Conservation (phyloP, 352 stramenopile species). For the Phytophthora citrophthora region DNA sequence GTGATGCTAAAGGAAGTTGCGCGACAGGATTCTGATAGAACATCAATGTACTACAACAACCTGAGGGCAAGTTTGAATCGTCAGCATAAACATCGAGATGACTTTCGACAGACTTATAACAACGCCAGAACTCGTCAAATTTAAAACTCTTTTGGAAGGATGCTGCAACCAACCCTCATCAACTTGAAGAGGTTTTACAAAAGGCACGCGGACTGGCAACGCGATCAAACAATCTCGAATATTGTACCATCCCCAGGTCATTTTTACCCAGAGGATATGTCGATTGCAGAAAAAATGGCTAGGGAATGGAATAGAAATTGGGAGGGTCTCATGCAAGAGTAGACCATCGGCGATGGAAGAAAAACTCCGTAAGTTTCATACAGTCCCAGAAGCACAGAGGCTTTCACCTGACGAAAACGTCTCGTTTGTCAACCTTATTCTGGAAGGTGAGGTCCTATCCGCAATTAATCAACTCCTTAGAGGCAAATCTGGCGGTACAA, state of each 20-base stretch:
- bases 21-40: not conserved
- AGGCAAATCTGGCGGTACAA: not conserved
- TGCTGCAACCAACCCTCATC: not conserved
- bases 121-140: not conserved
- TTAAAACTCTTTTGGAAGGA: not conserved
- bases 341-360: not conserved
- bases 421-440: not conserved
- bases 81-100: not conserved
- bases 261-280: not conserved
- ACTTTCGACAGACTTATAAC: not conserved
- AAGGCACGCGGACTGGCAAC: constrained; percentile 1
- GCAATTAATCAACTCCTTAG: not conserved
- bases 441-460: not conserved
- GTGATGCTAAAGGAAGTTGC: not conserved
- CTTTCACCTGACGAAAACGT: not conserved
- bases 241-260: constrained; percentile 3
- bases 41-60: not conserved
- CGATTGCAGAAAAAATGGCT: constrained; percentile 1
- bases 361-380: not conserved
- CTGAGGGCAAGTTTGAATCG: not conserved
- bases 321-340: constrained; percentile 3
- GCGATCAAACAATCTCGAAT: not conserved
- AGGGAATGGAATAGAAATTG: constrained; percentile 6
- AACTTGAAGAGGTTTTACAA: constrained; percentile 6
- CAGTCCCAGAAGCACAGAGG: not conserved